phyloP scores from a whole-genome alignment of 1,284 basidiomycete genomes.

The Cutaneotrichosporon cyanovorans region DNA sequence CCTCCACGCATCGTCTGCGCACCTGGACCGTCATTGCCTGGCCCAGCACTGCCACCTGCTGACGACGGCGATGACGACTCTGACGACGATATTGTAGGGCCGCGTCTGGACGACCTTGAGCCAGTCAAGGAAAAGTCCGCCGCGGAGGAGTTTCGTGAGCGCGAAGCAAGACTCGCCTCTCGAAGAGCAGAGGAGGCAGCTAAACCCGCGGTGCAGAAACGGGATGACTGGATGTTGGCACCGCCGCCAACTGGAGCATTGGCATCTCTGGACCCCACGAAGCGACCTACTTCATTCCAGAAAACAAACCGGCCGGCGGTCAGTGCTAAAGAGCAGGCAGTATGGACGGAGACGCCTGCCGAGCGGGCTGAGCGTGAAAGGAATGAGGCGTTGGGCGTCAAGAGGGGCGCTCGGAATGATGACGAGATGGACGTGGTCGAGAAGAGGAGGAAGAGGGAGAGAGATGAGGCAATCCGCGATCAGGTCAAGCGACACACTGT shows the following conservation, averaged over 20 bases:
- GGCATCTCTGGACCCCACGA: constrained; percentile 61
- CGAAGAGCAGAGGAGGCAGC: constrained; percentile 33
- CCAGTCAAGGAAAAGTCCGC: constrained; percentile 41
- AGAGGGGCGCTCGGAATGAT: constrained; percentile 50
- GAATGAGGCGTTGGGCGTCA: constrained; percentile 78
- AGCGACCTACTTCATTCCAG: constrained; percentile 52
- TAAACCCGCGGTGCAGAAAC: constrained; percentile 1
- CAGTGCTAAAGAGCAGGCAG: constrained; percentile 50
- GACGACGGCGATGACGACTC: constrained; percentile 10
- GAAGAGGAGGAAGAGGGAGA: constrained; percentile 50
- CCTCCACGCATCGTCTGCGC: background rate
- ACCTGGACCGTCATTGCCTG: constrained; percentile 1
- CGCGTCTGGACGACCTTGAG: constrained; percentile 7
- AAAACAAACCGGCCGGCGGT: constrained; percentile 38
- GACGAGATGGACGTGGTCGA: constrained; percentile 47
- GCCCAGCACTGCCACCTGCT: constrained; percentile 4
- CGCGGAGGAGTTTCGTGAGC: constrained; percentile 68
- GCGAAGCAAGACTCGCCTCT: constrained; percentile 59
- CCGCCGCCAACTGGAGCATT: constrained; percentile 68
- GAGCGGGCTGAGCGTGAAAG: constrained; percentile 74
- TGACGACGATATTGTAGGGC: constrained; percentile 32
- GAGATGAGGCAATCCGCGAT: constrained; percentile 60
- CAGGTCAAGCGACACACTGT: constrained; percentile 77
- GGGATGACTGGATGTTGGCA: constrained; percentile 92
- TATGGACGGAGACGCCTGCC: constrained; percentile 90